Evolutionary conservation across 2,329 filamentous ascomycete species (phyloP).

Genomic region (Colletotrichum tanaceti): DNA sequence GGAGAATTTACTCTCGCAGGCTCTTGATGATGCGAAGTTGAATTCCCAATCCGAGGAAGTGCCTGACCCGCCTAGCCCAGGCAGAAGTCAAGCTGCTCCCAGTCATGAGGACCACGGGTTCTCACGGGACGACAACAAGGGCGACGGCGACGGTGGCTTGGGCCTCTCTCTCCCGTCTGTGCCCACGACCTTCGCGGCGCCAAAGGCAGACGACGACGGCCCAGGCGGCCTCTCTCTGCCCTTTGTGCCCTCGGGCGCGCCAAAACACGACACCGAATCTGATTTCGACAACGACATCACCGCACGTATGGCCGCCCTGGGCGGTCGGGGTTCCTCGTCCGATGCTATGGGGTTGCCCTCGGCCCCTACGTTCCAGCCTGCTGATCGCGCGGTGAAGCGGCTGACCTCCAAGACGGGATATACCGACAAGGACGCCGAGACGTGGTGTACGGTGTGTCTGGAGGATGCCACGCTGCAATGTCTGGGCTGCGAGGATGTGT

Average conservation of each 20-base stretch:
- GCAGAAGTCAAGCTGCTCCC: neutral
- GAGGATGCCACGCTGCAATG: conserved; percentile 81
- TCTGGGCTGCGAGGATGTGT: conserved; percentile 79
- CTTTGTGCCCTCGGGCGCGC: conserved; percentile 56
- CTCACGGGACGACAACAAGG: conserved; percentile 31
- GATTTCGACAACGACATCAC: conserved; percentile 61
- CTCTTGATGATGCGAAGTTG: conserved; percentile 59
- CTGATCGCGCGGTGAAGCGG: conserved; percentile 54
- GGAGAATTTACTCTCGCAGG: conserved; percentile 58
- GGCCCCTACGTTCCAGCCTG: conserved; percentile 62
- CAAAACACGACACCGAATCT: conserved; percentile 50
- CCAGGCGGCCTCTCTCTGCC: conserved; percentile 55
- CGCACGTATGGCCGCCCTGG: conserved; percentile 64
- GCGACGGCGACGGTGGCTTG: conserved; percentile 36
- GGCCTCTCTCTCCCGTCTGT: conserved; percentile 53
- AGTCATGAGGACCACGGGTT: neutral
- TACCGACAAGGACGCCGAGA: conserved; percentile 77
- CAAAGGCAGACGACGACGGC: conserved; percentile 8
- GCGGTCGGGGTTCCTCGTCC: conserved; percentile 49
- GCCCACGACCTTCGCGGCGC: conserved; percentile 52
- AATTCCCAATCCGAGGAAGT: conserved; percentile 40
- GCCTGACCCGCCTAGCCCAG: conserved; percentile 7
- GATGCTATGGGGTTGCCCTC: conserved; percentile 56
- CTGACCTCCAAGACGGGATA: conserved; percentile 57
- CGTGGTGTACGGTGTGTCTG: conserved; percentile 86